phyloP scores from a whole-genome alignment of 805 yeast species.

The Scheffersomyces amazonensis region DNA sequence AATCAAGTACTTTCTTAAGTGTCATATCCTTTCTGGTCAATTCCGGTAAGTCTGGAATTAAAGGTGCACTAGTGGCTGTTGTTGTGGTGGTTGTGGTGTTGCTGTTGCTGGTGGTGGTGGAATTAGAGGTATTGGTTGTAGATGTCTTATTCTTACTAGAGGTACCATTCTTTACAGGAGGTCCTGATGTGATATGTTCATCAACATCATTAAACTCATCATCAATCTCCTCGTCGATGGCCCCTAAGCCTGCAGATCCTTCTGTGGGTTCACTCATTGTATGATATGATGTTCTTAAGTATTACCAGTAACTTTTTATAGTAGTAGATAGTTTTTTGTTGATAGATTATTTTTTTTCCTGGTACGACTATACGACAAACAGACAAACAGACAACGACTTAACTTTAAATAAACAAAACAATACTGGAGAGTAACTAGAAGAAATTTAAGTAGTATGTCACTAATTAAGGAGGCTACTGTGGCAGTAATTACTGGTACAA shows the following conservation, averaged over 20 bases:
- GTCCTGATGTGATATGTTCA: slow-evolving; percentile 4
- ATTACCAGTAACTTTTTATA: too few relatives aligned
- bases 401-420: too few relatives aligned
- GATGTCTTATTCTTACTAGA: neutral
- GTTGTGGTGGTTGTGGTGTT: neutral
- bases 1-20: slow-evolving; percentile 74
- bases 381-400: too few relatives aligned
- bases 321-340: too few relatives aligned
- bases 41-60: slow-evolving; percentile 59
- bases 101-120: neutral
- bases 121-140: neutral
- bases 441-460: too few relatives aligned
- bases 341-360: too few relatives aligned
- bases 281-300: too few relatives aligned
- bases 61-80: slow-evolving; percentile 2
- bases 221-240: slow-evolving; percentile 13
- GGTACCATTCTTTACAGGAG: neutral
- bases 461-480: slow-evolving; percentile 23
- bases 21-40: slow-evolving; percentile 77
- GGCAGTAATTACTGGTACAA: slow-evolving; percentile 41
- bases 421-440: too few relatives aligned
- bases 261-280: neutral
- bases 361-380: too few relatives aligned
- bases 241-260: neutral
- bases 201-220: slow-evolving; percentile 24